phyloP scores from a whole-genome alignment of 305 asterid species.

The Fraxinus ornus region DNA sequence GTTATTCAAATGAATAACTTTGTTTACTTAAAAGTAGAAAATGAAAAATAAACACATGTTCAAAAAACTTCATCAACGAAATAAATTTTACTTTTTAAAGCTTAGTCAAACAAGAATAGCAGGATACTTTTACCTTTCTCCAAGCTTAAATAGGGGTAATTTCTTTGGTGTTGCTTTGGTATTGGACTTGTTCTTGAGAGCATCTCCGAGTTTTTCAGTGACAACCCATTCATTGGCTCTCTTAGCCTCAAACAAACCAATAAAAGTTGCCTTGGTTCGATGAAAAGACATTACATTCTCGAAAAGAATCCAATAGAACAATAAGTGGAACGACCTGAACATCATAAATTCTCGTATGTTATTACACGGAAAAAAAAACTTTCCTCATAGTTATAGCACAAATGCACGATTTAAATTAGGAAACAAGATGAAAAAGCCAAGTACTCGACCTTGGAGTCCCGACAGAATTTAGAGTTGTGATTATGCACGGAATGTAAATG shows the following conservation, averaged over 20 bases:
- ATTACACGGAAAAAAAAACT: neutral
- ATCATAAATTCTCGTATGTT: neutral
- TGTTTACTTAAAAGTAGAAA: neutral
- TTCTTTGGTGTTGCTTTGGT: slow-evolving; percentile 31
- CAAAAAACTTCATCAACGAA: neutral
- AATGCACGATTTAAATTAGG: neutral
- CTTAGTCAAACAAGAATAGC: neutral
- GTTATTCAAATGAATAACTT: neutral
- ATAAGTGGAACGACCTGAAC: slow-evolving; percentile 59
- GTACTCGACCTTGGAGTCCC: slow-evolving; percentile 67
- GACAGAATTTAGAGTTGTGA: slow-evolving; percentile 61
- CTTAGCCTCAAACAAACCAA: slow-evolving; percentile 61
- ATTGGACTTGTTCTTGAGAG: slow-evolving; percentile 49
- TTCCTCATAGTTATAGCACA: neutral
- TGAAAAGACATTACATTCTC: slow-evolving; percentile 82
- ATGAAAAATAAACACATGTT: neutral
- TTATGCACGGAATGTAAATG: slow-evolving; percentile 66
- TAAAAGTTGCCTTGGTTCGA: slow-evolving; percentile 71
- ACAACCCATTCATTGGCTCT: slow-evolving; percentile 80
- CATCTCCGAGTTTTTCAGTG: slow-evolving; percentile 71
- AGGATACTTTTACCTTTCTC: slow-evolving; percentile 51
- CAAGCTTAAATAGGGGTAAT: slow-evolving; percentile 41
- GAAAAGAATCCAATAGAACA: slow-evolving; percentile 69
- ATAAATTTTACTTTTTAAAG: neutral
- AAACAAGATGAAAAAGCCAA: neutral